Conservation (phyloP, 2,329 filamentous ascomycete genomes). For the Neofusicoccum umdonicola region DNA sequence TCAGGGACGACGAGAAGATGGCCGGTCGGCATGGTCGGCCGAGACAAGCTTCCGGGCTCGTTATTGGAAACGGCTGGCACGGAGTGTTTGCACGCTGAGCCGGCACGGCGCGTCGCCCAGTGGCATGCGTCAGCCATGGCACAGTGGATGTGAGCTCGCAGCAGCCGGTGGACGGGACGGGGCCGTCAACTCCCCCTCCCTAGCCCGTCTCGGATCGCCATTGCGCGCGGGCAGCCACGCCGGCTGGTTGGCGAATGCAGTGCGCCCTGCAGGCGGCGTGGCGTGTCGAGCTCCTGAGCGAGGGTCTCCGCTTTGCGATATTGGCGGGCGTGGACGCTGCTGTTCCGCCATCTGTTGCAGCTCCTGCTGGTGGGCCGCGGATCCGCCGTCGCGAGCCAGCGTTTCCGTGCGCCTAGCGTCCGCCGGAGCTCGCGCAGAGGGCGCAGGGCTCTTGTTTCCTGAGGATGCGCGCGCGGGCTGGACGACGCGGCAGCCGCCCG, state of each 20-base stretch:
- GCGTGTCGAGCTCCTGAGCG: conserved; percentile 6
- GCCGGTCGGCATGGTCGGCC: background rate
- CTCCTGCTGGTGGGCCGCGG: background rate
- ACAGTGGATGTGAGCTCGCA: background rate
- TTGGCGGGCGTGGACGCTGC: background rate
- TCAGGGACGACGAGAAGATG: background rate
- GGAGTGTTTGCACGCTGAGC: background rate
- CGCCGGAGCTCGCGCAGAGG: background rate
- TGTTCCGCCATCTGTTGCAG: background rate
- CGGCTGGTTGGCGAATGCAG: background rate
- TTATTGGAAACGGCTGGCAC: conserved; percentile 2
- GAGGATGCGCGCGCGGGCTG: background rate
- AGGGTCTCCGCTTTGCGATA: background rate
- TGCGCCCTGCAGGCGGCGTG: background rate
- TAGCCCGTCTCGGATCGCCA: background rate
- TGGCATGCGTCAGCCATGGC: background rate
- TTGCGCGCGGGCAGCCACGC: background rate
- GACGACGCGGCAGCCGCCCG: background rate
- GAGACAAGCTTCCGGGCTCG: conserved; percentile 1
- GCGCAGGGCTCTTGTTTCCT: background rate
- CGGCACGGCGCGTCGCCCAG: background rate
- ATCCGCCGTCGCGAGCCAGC: conserved; percentile 9
- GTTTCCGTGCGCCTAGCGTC: conserved; percentile 7
- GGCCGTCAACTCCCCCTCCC: background rate
- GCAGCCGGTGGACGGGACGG: background rate